Conservation (phyloP, 768 basidiomycete genomes). For the Clitopilus passeckerianus region DNA sequence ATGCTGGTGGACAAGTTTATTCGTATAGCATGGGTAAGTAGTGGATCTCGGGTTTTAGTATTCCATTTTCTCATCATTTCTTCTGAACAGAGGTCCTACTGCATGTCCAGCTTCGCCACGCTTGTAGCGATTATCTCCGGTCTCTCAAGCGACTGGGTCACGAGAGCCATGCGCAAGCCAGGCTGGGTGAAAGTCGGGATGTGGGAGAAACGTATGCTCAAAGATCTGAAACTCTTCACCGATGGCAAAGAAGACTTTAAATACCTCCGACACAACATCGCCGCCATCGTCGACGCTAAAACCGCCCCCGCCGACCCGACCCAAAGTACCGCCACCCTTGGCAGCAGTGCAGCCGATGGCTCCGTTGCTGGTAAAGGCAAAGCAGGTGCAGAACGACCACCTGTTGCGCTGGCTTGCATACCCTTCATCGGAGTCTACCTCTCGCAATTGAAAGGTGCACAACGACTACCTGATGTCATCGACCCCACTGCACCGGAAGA, state of each 20-base stretch:
- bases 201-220: constrained; percentile 70
- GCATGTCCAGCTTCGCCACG: constrained; percentile 71
- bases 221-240: constrained; percentile 65
- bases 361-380: constrained; percentile 31
- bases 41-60: background rate
- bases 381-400: constrained; percentile 29
- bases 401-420: constrained; percentile 57
- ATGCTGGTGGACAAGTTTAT: constrained; percentile 74
- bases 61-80: constrained; percentile 2
- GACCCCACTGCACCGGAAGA: constrained; percentile 79
- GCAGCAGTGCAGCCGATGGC: constrained; percentile 40
- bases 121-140: constrained; percentile 78
- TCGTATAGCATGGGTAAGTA: constrained; percentile 76
- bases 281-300: constrained; percentile 62
- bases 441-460: constrained; percentile 60
- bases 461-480: constrained; percentile 71
- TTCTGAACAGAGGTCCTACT: constrained; percentile 67
- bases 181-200: constrained; percentile 59
- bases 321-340: constrained; percentile 49
- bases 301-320: constrained; percentile 39
- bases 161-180: constrained; percentile 57
- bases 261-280: constrained; percentile 62
- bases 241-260: constrained; percentile 66
- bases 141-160: constrained; percentile 65
- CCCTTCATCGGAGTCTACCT: constrained; percentile 87